Base-by-base conservation (phyloP, 495 filamentous ascomycete species). In the Gamarada debralockiae region DNA sequence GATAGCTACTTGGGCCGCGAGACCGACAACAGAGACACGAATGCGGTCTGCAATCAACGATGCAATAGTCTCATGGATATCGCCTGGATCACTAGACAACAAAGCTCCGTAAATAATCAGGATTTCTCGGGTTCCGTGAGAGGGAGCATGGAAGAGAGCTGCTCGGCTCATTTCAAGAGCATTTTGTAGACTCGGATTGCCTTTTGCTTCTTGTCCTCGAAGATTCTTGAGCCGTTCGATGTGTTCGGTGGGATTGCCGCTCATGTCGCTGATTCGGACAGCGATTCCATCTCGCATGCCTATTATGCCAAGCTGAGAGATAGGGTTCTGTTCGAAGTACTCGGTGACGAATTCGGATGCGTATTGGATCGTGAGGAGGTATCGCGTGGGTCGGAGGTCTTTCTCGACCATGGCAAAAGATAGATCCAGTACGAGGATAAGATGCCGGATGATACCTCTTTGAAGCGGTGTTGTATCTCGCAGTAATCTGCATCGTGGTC, bases 291-390 rank as follows among this genome's bases (percentile, higher is more conserved):
- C 95, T 38, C 85, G 82, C 82, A 96, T 92, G 41, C 87, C 92
- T 36, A 98, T 72, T 20, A 97, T 82, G 13, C 86, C 90, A 33
- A 98, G 76, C 64, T 98, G 95, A 24, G 89, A 93, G 66, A 98
- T 97, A n/a, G 93, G 93, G 55, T 98, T 98, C 67, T 98, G 93
- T 67, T 97, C 92, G 65, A 97, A 98, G 70, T 90, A 98, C 59
- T 97, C 95, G 40, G 83, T 78, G 33, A 97, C 86, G 65, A 96
- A 97, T 53, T 89, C 86, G 54, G 85, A 78, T 40, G 91, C 87
- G 71, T 92, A 95, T 58, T 84, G 84, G 53, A 97, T 77, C 8
- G 84, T 84, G 33, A 96, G 76, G 37, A 89, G 78, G 66, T 92
- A 90, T 27, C 92, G 81, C 17, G 80, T 96, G 5, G 93, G 93